phyloP scores from a whole-genome alignment of 345 rosid species.

The Sisymbrium altissimum region DNA sequence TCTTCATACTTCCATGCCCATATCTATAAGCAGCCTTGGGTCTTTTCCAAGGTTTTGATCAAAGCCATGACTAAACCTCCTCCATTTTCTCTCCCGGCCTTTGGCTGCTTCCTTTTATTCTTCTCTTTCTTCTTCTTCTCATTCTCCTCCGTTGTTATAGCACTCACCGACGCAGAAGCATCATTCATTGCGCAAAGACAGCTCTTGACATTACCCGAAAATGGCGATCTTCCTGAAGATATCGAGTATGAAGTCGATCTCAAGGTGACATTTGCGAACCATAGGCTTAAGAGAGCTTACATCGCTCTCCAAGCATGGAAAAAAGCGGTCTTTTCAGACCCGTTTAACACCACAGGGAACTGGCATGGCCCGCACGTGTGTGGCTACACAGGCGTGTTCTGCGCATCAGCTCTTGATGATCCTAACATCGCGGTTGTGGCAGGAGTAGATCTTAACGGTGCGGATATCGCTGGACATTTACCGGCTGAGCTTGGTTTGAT shows the following conservation, averaged over 20 bases:
- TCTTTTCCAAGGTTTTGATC: conserved; percentile 50
- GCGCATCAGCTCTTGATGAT: conserved; percentile 63
- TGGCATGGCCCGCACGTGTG: conserved; percentile 78
- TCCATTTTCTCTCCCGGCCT: conserved; percentile 34
- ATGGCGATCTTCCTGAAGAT: conserved; percentile 36
- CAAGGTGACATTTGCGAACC: conserved; percentile 42
- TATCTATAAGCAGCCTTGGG: conserved; percentile 76
- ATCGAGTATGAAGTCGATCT: conserved; percentile 39
- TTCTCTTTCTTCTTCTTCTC: conserved; percentile 16
- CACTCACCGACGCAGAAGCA: conserved; percentile 52
- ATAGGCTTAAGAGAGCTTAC: conserved; percentile 60
- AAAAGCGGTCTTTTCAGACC: conserved; percentile 72
- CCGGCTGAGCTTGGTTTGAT: conserved; percentile 65
- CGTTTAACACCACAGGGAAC: conserved; percentile 56
- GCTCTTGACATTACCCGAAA: conserved; percentile 47
- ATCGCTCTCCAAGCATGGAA: conserved; percentile 77
- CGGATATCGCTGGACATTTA: conserved; percentile 78
- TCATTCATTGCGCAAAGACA: conserved; percentile 61
- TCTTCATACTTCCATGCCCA: conserved; percentile 26
- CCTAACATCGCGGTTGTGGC: conserved; percentile 51
- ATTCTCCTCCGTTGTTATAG: conserved; percentile 33
- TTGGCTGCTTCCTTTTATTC: conserved; percentile 51
- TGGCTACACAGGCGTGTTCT: conserved; percentile 62
- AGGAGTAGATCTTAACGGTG: conserved; percentile 66
- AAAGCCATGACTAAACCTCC: conserved; percentile 39